These are phyloP conservation scores for Microthlaspi erraticum DNA, from an alignment of 345 rosid species.

Conservation along the genomic window DNA sequence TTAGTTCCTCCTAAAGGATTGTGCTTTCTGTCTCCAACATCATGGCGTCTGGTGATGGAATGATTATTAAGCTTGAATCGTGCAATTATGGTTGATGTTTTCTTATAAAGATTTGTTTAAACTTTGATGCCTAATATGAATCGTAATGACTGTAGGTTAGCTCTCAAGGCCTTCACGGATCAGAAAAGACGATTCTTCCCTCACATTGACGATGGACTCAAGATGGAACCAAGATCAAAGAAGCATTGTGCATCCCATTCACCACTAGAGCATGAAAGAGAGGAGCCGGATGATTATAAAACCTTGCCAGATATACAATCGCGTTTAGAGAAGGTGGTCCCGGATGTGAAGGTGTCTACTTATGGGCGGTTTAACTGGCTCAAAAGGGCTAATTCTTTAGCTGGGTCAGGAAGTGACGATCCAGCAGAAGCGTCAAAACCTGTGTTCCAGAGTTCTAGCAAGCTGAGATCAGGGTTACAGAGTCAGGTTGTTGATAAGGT, in stretches of 20 bases:
- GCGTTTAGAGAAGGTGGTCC: slow-evolving; percentile 61
- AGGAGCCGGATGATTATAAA: slow-evolving; percentile 56
- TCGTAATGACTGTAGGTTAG: slow-evolving; percentile 60
- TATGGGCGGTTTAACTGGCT: slow-evolving; percentile 85
- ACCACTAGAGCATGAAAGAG: slow-evolving; percentile 44
- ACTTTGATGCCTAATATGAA: slow-evolving; percentile 20
- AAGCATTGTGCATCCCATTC: slow-evolving; percentile 53
- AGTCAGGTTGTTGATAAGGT: slow-evolving; percentile 56
- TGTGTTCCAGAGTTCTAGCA: slow-evolving; percentile 57
- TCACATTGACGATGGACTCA: slow-evolving; percentile 71
- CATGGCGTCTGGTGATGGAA: neutral
- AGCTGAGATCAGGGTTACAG: slow-evolving; percentile 60
- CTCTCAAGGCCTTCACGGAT: slow-evolving; percentile 93
- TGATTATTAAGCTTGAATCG: slow-evolving; percentile 6
- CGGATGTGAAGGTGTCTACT: slow-evolving; percentile 65
- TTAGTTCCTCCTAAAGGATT: slow-evolving; percentile 13
- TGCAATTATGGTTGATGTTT: no score
- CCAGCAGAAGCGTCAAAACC: slow-evolving; percentile 60
- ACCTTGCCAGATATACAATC: slow-evolving; percentile 67
- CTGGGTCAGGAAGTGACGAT: slow-evolving; percentile 65
- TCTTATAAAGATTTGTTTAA: no score
- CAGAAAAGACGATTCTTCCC: slow-evolving; percentile 91
- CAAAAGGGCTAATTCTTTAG: slow-evolving; percentile 76
- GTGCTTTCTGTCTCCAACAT: slow-evolving; percentile 2
- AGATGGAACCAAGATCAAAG: slow-evolving; percentile 56